These are phyloP conservation scores for Diaporthe vexans DNA, from an alignment of 2,329 filamentous ascomycete genomes.

Conservation along the genomic window DNA sequence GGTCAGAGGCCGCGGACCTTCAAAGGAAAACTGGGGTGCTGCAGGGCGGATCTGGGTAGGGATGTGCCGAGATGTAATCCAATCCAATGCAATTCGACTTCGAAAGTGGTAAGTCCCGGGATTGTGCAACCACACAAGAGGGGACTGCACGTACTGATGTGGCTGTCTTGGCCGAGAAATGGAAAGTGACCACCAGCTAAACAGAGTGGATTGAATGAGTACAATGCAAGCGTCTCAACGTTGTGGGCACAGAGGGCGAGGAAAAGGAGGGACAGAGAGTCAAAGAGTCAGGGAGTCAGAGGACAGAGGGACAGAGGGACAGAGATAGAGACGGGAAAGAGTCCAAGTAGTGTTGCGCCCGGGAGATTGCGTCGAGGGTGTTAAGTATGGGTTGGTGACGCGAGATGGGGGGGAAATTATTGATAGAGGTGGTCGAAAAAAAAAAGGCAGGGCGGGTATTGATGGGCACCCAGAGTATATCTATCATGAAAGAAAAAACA, in stretches of 20 bases:
- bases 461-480: slow-evolving; percentile 26
- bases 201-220: not conserved
- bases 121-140: not conserved
- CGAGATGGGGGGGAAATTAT: not conserved
- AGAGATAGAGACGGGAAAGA: not conserved
- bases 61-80: slow-evolving; percentile 27
- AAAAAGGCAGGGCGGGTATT: not conserved
- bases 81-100: slow-evolving; percentile 13
- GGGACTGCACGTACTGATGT: slow-evolving; percentile 1
- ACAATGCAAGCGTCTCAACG: not conserved
- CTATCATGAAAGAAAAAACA: not conserved
- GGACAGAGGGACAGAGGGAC: no score
- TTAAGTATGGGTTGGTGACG: slow-evolving; percentile 10
- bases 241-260: not conserved
- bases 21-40: slow-evolving; percentile 1
- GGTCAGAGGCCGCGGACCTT: slow-evolving; percentile 11
- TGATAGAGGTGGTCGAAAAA: not conserved
- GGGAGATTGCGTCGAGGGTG: slow-evolving; percentile 25
- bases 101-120: slow-evolving; percentile 12
- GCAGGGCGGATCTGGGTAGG: slow-evolving; percentile 24
- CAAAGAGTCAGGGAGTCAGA: no score
- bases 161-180: not conserved
- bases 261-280: not conserved
- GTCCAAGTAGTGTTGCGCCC: not conserved
- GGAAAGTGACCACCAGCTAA: not conserved